Evolutionary conservation across 2,329 filamentous ascomycete genomes (phyloP), one percentile per base, ranked within the genome.

Genomic region (Colletotrichum incanum): DNA sequence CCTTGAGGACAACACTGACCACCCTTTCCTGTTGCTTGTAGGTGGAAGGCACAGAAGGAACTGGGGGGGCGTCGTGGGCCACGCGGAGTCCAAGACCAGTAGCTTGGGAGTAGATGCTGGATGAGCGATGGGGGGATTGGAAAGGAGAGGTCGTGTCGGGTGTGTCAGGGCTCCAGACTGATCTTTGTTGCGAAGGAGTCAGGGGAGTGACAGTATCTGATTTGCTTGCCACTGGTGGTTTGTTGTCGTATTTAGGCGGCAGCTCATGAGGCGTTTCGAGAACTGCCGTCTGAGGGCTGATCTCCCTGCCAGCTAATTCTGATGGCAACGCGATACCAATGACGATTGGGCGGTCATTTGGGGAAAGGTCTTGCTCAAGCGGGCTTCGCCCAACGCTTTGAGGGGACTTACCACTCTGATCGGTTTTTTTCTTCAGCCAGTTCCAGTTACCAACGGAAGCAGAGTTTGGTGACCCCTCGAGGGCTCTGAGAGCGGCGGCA

Each of bases 301-400:
- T 82, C 37, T 75, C 73, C 1, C 73, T 76, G 41, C 68, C 74
- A 49, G 72, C 72, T 14, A 77, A 72, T 76, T 88, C 86, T 18
- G 89, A 87, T 2, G 92, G 89, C 56, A 94, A 83, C 18, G 89
- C 87, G 62, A 94, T 90, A 16, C 92, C 92, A 74, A 94, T 94
- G 52, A 93, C 87, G 71, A 94, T 94, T 1, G 91, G 91, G n/a
- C 90, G 86, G 76, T 93, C 90, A 70, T 88, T 89, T 0, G 93
- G 92, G 18, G 92, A 93, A 5, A 93, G 84, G 73, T 90, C 89
- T 14, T 79, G 78, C 7, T 78, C 78, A 31, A 77, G 2, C 76
- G 78, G 65, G 73, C 76, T 74, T 72, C 77, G 72, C 70, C 67
- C 47, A 58, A 76, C 66, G 31, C 76, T 74, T 47, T 77, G 78